Percentiles rank a stretch among this genome's conserved stretches.
Evolutionary conservation across 768 basidiomycete genomes (phyloP).

Genomic region (Phaeotremella fagi): DNA sequence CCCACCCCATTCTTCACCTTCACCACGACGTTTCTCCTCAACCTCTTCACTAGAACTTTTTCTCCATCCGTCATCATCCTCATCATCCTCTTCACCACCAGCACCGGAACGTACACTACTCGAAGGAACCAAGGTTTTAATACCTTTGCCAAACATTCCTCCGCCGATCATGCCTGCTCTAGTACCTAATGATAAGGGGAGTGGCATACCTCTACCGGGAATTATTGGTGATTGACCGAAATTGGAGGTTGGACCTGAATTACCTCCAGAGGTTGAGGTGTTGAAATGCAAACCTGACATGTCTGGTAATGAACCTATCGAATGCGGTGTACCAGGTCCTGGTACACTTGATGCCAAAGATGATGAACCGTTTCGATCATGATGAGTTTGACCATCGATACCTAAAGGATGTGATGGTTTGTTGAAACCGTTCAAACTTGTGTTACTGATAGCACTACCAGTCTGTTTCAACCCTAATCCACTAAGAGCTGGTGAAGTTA

Average conservation of each 20-base stretch:
- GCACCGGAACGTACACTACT: slow-evolving; percentile 21
- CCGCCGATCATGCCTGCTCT: slow-evolving; percentile 27
- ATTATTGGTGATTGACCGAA: slow-evolving; percentile 14
- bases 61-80: slow-evolving; percentile 4
- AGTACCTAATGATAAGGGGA: slow-evolving; percentile 8
- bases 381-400: neutral
- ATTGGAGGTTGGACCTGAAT: slow-evolving; percentile 1
- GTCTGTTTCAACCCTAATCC: neutral
- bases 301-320: slow-evolving; percentile 26
- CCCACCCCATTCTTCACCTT: slow-evolving; percentile 30
- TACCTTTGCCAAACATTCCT: slow-evolving; percentile 36
- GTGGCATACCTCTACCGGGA: slow-evolving; percentile 17
- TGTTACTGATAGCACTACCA: neutral
- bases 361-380: neutral
- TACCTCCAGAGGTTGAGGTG: neutral
- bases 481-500: neutral
- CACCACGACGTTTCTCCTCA: slow-evolving; percentile 8
- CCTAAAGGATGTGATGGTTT: neutral
- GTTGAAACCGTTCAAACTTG: neutral
- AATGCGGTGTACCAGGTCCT: slow-evolving; percentile 25
- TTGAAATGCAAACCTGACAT: slow-evolving; percentile 28
- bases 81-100: slow-evolving; percentile 40
- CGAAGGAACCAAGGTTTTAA: slow-evolving; percentile 30
- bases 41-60: slow-evolving; percentile 12
- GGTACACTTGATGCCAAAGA: slow-evolving; percentile 11